A percentile compares a stretch with the other conserved stretches of the same genome.
These are phyloP conservation scores for Saccharomyces hybrid DNA, from an alignment of 1,139 yeast genomes.

Conservation along the genomic window DNA sequence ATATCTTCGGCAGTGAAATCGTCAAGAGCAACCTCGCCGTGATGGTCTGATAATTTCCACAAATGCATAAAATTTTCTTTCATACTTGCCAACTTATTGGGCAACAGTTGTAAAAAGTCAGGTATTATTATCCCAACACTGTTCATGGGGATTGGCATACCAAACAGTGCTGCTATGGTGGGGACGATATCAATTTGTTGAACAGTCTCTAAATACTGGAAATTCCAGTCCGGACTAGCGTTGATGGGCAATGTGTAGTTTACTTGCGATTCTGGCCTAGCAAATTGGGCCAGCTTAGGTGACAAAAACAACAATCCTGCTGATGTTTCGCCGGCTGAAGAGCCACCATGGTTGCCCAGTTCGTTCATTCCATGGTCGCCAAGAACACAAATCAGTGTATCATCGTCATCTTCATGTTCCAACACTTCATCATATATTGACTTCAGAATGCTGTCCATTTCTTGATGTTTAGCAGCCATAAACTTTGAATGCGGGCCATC, in stretches of 20 bases:
- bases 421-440: constrained; percentile 37
- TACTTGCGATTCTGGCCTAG: constrained; percentile 15
- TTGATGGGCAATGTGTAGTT: constrained; percentile 40
- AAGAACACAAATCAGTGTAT: constrained; percentile 64
- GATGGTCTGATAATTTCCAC: constrained; percentile 22
- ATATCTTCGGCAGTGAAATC: constrained; percentile 25
- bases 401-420: constrained; percentile 39
- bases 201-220: constrained; percentile 44
- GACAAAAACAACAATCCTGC: constrained; percentile 72
- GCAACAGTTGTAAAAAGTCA: constrained; percentile 50
- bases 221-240: constrained; percentile 33
- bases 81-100: constrained; percentile 35
- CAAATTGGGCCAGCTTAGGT: constrained; percentile 40
- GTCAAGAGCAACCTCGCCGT: constrained; percentile 15
- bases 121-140: constrained; percentile 68
- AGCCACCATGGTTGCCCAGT: constrained; percentile 91
- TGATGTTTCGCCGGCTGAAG: constrained; percentile 84
- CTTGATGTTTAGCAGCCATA: constrained; percentile 75
- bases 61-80: constrained; percentile 61
- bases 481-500: constrained; percentile 79
- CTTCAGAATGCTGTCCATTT: constrained; percentile 68
- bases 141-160: constrained; percentile 80
- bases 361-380: constrained; percentile 97
- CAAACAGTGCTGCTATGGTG: constrained; percentile 63
- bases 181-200: constrained; percentile 90